Conservation (phyloP, 495 filamentous ascomycete species). For the Trichoderma reesei region DNA sequence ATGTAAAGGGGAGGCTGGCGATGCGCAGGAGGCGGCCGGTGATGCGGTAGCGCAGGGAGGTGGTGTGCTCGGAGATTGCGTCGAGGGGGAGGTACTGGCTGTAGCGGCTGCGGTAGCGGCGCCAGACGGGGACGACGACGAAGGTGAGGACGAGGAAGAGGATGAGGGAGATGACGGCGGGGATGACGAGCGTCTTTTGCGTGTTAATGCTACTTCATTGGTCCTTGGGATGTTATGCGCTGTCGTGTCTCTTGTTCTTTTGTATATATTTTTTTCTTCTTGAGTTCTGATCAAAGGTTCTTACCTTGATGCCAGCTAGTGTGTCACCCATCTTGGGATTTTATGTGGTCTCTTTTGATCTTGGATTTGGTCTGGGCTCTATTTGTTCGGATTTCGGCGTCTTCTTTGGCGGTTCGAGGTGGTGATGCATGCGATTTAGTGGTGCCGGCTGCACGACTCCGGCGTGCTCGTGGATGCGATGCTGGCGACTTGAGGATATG, state of each 20-base stretch:
- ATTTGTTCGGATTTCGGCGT: no score
- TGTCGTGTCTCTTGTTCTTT: background rate
- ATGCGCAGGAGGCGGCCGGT: slow-evolving; percentile 46
- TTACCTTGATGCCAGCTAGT: slow-evolving; percentile 38
- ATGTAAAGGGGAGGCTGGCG: slow-evolving; percentile 33
- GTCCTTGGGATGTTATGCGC: background rate
- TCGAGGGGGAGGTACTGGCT: slow-evolving; percentile 60
- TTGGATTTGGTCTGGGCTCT: background rate
- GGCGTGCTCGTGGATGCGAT: no score
- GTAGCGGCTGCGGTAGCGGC: slow-evolving; percentile 64
- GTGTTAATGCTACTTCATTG: no score
- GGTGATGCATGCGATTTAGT: background rate
- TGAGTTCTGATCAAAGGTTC: background rate
- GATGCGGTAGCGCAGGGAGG: slow-evolving; percentile 52
- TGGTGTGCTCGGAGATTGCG: slow-evolving; percentile 50
- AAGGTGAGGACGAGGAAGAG: slow-evolving; percentile 66
- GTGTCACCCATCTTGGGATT: slow-evolving; percentile 25
- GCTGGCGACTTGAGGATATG: background rate
- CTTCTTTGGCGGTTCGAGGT: no score
- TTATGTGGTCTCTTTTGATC: background rate
- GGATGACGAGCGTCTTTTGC: slow-evolving; percentile 56
- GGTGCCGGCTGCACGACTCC: no score
- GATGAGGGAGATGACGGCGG: slow-evolving; percentile 63
- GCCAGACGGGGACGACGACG: slow-evolving; percentile 65
- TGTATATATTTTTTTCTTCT: background rate